These are phyloP conservation scores for Didymella lethalis DNA, from an alignment of 2,329 filamentous ascomycete genomes.

Conservation along the genomic window DNA sequence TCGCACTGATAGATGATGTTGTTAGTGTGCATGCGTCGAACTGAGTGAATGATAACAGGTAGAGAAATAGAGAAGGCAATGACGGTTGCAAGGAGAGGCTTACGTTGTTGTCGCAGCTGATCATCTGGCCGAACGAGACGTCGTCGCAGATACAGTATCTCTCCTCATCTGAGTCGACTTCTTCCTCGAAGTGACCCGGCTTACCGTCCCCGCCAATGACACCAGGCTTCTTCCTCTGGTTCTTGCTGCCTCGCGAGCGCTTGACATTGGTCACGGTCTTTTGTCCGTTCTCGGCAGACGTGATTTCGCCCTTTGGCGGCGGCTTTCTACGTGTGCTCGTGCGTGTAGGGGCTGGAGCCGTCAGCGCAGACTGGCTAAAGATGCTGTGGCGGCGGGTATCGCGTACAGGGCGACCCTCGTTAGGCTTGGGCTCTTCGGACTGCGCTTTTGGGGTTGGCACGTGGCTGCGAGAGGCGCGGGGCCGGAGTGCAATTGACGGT, in stretches of 20 bases:
- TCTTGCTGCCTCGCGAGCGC: constrained; percentile 61
- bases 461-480: constrained; percentile 52
- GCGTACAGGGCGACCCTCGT: constrained; percentile 47
- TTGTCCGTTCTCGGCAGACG: constrained; percentile 64
- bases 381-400: constrained; percentile 57
- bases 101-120: constrained; percentile 80
- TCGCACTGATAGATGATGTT: constrained; percentile 65
- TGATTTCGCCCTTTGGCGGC: constrained; percentile 76
- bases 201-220: background rate
- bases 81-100: constrained; percentile 9
- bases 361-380: constrained; percentile 51
- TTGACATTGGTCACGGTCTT: constrained; percentile 74
- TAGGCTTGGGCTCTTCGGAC: constrained; percentile 56
- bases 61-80: background rate
- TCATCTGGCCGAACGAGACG: constrained; percentile 84
- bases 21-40: background rate
- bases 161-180: constrained; percentile 77
- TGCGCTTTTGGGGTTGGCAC: constrained; percentile 55
- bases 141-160: constrained; percentile 81
- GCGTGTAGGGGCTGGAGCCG: constrained; percentile 46
- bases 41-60: background rate
- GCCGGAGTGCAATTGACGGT: constrained; percentile 31
- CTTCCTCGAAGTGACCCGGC: constrained; percentile 27
- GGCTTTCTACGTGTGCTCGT: constrained; percentile 68
- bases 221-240: constrained; percentile 58